Base-by-base conservation (phyloP, 2,329 filamentous ascomycete species). In the Microdochium bolleyi region DNA sequence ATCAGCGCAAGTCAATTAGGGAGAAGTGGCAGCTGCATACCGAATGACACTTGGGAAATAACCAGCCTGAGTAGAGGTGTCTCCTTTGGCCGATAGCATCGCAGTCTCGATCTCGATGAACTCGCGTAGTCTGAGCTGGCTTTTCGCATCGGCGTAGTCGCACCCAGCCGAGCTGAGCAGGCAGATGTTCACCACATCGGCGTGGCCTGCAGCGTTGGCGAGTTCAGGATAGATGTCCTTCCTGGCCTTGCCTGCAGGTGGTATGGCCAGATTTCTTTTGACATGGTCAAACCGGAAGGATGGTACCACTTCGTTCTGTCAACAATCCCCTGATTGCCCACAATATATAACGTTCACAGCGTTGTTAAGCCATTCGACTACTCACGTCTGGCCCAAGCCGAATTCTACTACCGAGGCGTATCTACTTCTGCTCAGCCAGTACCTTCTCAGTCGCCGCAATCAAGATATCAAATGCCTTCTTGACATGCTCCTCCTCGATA, bases 31-130 rank as follows among this genome's bases (percentile, higher is more conserved):
- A 30, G 11, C 5, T 11, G 11, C 65, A 52, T 55, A 74, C 73
- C 74, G 65, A 55, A 78, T 75, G 9, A 77, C 65, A 54, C 71
- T 71, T 21, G 73, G 71, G 13, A 72, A 76, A 55, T 70, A 64
- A 1, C 73, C 74, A 2, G 69, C 62, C 3, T 60, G 49, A 0
- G 66, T 71, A 5, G 53, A 60, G 0, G 67, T 41, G 56, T 77
- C 71, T 0, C 75, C 75, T 56, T 79, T 79, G 8, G 63, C 52
- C 5, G 61, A 60, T 58, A 79, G 56, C 16, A 76, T 67, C 50
- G 70, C 34, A 9, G 57, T 61, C 62, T 80, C 76, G 4, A 80
- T 59, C 49, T 78, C 73, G 48, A 79, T 71, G 56, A 80, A 79
- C 64, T 78, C 73, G 1, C 76, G 65, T 27, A 80, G 60, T 1